Base-by-base conservation (phyloP, 1,284 basidiomycete species). In the Puccinia hordei region DNA sequence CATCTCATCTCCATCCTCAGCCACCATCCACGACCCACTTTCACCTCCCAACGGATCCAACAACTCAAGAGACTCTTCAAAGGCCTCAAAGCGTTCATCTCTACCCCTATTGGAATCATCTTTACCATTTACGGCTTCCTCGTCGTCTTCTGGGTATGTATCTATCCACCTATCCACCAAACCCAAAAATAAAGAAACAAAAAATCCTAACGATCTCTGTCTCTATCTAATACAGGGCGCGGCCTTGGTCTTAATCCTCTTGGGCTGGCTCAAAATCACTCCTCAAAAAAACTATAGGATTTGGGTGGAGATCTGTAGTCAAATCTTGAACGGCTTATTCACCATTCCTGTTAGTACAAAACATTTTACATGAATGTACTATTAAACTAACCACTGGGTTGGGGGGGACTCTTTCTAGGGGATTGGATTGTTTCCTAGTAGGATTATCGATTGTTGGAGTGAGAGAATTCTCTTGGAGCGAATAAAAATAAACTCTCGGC, bases 261-360 rank as follows among this genome's bases (percentile, higher is more conserved):
- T 80, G 12, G 69, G 69, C 12, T 71, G 68, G 77, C 46, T 71
- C 30, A 80, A 80, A 59, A 80, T 80, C 41, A 57, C 38, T 13
- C 68, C 77, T 6, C 33, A 71, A 6, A 15, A 80, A 13, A 49
- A 73, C 0, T 80, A 80, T 27, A 15, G 68, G 30, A 63, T 80
- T 12, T 80, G 77, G 77, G 57, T 80, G 2, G 77, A 80, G n/a
- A 80, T 80, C 44, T 80, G 77, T 46, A 80, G 77, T 33, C 77
- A 80, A 59, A 61, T 80, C 68, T 33, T 80, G 10, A 80, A 80
- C 46, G 77, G 77, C 13, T 69, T 80, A 46, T 80, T 80, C 46
- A 80, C 77, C 13, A 80, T 80, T 44, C 68, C 77, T 0, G 77
- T 80, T 12, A 53, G 76, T 44, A 27, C 17, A 53, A 19, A 27